These are phyloP conservation scores for Hericium rajendrae DNA, from an alignment of 768 basidiomycete genomes.

Conservation along the genomic window DNA sequence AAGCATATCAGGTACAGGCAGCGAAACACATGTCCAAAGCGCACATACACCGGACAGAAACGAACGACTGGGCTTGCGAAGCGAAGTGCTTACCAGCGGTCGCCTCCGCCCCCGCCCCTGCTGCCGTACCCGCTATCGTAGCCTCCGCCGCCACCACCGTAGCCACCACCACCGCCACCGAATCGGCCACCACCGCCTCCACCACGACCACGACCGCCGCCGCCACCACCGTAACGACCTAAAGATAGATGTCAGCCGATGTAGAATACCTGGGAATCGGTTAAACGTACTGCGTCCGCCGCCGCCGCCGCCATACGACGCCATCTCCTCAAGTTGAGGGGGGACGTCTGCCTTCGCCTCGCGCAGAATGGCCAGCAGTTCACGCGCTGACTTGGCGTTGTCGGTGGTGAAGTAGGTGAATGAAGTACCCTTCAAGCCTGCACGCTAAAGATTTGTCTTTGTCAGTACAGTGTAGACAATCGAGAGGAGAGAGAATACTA, in stretches of 20 bases:
- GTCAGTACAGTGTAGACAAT: neutral
- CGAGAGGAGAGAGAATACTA: slow-evolving; percentile 15
- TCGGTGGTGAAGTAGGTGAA: slow-evolving; percentile 98
- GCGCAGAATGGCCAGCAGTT: slow-evolving; percentile 74
- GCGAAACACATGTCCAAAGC: neutral
- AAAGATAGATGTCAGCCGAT: slow-evolving; percentile 4
- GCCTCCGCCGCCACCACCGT: slow-evolving; percentile 31
- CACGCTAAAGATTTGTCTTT: slow-evolving; percentile 44
- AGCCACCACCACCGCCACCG: slow-evolving; percentile 34
- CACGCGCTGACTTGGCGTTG: slow-evolving; percentile 89
- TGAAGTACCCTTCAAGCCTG: slow-evolving; percentile 83
- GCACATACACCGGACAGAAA: neutral
- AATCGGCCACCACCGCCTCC: slow-evolving; percentile 29
- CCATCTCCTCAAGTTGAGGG: slow-evolving; percentile 90
- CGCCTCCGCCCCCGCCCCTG: slow-evolving; percentile 14
- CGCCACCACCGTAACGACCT: slow-evolving; percentile 53
- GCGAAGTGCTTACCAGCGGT: slow-evolving; percentile 22
- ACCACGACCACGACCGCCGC: slow-evolving; percentile 38
- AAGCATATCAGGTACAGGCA: neutral
- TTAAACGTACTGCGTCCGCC: slow-evolving; percentile 53
- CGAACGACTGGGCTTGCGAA: neutral
- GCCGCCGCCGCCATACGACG: slow-evolving; percentile 74
- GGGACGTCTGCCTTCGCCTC: slow-evolving; percentile 85
- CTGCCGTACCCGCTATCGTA: slow-evolving; percentile 32
- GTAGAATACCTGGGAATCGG: neutral